Evolutionary conservation across 495 filamentous ascomycete genomes (phyloP).

Genomic region (Trichoderma orchidacearum): DNA sequence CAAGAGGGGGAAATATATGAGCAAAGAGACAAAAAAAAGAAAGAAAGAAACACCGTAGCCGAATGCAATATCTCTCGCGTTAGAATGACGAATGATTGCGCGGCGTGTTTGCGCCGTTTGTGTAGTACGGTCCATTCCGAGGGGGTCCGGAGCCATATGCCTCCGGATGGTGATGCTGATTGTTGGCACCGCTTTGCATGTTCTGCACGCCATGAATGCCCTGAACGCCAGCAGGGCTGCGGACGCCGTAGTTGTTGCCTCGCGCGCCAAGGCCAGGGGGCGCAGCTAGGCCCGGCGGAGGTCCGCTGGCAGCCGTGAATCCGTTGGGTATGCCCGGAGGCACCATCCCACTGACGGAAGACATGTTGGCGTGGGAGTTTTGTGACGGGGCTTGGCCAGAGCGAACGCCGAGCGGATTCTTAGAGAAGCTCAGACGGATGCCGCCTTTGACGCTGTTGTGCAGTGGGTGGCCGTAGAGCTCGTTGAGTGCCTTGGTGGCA

Average conservation of each 20-base stretch:
- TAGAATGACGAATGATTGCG: neutral
- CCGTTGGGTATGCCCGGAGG: slow-evolving; percentile 26
- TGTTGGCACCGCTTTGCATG: neutral
- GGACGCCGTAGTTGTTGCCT: slow-evolving; percentile 18
- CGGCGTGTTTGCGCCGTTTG: neutral
- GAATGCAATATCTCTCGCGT: neutral
- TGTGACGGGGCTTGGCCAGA: slow-evolving; percentile 45
- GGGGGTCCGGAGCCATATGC: neutral
- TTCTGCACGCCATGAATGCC: neutral
- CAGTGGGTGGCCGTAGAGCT: slow-evolving; percentile 77
- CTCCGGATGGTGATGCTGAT: neutral
- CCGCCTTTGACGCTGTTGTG: slow-evolving; percentile 93
- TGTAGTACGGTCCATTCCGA: neutral
- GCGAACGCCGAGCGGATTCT: slow-evolving; percentile 91
- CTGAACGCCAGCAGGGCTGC: neutral
- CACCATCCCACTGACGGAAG: slow-evolving; percentile 42
- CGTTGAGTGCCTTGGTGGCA: slow-evolving; percentile 84
- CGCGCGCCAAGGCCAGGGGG: slow-evolving; percentile 50
- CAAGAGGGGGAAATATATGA: neutral
- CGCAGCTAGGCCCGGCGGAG: slow-evolving; percentile 56
- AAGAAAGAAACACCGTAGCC: neutral
- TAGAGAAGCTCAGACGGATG: slow-evolving; percentile 95
- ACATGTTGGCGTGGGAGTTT: slow-evolving; percentile 23
- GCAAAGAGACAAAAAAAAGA: neutral
- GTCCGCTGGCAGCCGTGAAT: slow-evolving; percentile 61